Percentiles rank a stretch among this genome's conserved stretches.
phyloP scores from a whole-genome alignment of 148 eudicot genomes.

The Arbutus unedo region DNA sequence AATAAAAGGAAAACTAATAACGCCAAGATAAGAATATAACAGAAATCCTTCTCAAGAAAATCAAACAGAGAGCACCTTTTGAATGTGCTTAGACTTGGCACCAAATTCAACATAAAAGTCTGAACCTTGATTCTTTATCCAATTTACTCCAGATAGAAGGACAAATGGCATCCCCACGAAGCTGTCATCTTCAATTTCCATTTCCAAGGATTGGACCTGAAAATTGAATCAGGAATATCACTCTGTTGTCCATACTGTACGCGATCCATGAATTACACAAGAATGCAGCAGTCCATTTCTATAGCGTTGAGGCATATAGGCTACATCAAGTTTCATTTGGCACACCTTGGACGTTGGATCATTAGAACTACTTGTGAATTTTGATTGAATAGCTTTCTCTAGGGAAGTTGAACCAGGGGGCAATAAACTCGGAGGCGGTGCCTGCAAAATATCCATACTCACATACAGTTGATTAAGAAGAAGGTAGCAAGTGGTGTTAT shows the following conservation, averaged over 20 bases:
- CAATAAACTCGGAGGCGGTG: slow-evolving; percentile 60
- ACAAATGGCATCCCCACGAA: slow-evolving; percentile 96
- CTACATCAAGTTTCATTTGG: slow-evolving; percentile 10
- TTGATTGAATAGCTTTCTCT: slow-evolving; percentile 66
- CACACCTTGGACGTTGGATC: slow-evolving; percentile 56
- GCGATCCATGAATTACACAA: neutral
- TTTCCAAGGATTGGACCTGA: slow-evolving; percentile 61
- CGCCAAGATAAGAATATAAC: slow-evolving; percentile 10
- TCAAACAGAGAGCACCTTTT: slow-evolving; percentile 25
- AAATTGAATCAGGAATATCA: slow-evolving; percentile 24
- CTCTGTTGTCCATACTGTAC: neutral
- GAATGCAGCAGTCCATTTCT: neutral
- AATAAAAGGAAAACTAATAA: neutral
- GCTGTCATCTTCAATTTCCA: slow-evolving; percentile 60
- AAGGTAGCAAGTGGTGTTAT: neutral
- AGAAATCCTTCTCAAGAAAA: slow-evolving; percentile 5
- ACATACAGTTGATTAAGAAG: neutral
- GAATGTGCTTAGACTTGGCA: slow-evolving; percentile 37
- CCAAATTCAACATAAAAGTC: slow-evolving; percentile 76
- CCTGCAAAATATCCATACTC: slow-evolving; percentile 39
- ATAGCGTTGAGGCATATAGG: neutral
- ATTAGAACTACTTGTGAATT: slow-evolving; percentile 39
- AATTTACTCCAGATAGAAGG: slow-evolving; percentile 65
- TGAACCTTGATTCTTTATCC: slow-evolving; percentile 85
- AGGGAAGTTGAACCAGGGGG: slow-evolving; percentile 65